Base-by-base conservation (phyloP, 1,284 basidiomycete species). In the Ustilago nuda region DNA sequence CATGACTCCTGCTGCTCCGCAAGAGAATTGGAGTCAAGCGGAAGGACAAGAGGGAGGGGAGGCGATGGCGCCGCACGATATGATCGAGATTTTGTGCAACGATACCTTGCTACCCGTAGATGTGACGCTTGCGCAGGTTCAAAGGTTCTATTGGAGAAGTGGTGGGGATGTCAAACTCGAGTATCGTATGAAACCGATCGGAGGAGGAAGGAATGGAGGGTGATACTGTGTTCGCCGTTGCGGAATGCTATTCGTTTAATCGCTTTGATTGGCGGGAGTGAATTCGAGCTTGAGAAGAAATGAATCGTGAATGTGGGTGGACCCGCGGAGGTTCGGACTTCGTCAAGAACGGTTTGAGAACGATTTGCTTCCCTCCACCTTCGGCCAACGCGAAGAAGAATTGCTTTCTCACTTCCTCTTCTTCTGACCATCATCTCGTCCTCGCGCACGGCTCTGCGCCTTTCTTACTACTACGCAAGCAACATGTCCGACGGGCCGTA, bases 31-130 rank as follows among this genome's bases (percentile, higher is more conserved):
- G 3, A 17, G 13, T 19, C 19, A 27, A 19, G 45, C 39, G 35
- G 8, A 4, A 23, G 39, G 55, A n/a, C 27, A 56, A 15, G 52
- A n/a, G 27, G 56, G 23, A 7, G 55, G 30, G 8, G 23, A 30
- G 39, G 17, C 19, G 32, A 8, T 63, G 56, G 61, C 81, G 11
- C 90, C 92, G 2, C 93, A 95, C 79, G 92, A 95, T 51, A 81
- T 89, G 46, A 92, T 95, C 83, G 94, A 98, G 87, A 91, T 98
- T 50, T 85, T 96, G 41, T 97, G 94, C 86, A 94, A 93, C 80
- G 92, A 93, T 75, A 87, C 89, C 36, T 87, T 93, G 12, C 88
- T 98, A 35, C 92, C 94, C 32, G 87, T 92, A 33, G 90, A 92
- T 66, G 93, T 95, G 90, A 96, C 93, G 13, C 89, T 98, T 37